Percentiles rank a stretch among this genome's conserved stretches.
Evolutionary conservation across 2,329 filamentous ascomycete species (phyloP).

Genomic region (Teratosphaeria viscida): DNA sequence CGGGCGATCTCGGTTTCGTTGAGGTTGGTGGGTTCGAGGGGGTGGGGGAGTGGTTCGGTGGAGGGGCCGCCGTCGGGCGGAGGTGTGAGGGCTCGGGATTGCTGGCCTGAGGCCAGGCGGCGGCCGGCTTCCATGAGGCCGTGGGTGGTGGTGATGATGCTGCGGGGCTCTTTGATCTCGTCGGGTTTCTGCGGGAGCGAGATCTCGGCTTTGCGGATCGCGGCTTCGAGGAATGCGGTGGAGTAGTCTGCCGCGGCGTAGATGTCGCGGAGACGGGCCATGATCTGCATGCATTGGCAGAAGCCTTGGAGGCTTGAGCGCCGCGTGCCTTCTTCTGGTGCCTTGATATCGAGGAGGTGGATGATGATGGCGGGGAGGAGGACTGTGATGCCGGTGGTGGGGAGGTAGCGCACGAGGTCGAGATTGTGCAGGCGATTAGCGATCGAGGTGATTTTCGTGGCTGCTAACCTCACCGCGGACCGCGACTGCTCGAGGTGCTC

Average conservation of each 20-base stretch:
- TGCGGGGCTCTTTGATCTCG: conserved; percentile 21
- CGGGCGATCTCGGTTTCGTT: conserved; percentile 39
- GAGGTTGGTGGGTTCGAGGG: conserved; percentile 6
- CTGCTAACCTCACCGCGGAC: conserved; percentile 71
- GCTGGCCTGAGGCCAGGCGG: conserved; percentile 19
- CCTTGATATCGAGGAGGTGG: conserved; percentile 85
- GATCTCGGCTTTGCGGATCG: conserved; percentile 77
- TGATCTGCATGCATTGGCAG: conserved; percentile 83
- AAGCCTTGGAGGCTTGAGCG: conserved; percentile 69
- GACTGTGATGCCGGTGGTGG: conserved; percentile 83
- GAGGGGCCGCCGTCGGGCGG: conserved; percentile 17
- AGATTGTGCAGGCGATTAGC: conserved; percentile 63
- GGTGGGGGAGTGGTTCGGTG: neutral
- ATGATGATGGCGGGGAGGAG: conserved; percentile 89
- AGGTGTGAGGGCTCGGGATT: conserved; percentile 19
- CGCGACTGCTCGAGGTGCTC: conserved; percentile 76
- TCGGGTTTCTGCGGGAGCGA: conserved; percentile 43
- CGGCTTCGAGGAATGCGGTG: conserved; percentile 87
- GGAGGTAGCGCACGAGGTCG: conserved; percentile 67
- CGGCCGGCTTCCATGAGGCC: conserved; percentile 37
- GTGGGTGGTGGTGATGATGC: conserved; percentile 32
- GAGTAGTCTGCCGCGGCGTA: conserved; percentile 93
- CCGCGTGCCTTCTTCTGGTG: conserved; percentile 59
- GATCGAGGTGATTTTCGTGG: conserved; percentile 75
- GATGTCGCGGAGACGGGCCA: conserved; percentile 76